phyloP scores from a whole-genome alignment of 73 alveolate species.

The Stentor coeruleus region DNA sequence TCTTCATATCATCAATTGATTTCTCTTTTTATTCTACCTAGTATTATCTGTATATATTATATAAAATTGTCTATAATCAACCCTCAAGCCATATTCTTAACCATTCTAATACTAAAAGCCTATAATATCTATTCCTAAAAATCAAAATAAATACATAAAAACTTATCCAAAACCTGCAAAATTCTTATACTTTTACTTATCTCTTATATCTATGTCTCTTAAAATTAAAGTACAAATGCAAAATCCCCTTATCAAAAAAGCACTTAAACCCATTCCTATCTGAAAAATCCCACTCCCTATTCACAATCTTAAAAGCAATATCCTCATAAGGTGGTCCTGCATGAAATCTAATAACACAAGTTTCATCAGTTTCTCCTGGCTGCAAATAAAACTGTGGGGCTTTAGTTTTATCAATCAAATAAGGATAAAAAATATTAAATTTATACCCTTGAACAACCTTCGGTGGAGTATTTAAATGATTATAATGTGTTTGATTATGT shows the following conservation, averaged over 20 bases:
- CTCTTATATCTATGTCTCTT: constrained; percentile 96
- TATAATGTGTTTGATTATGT: constrained; percentile 98
- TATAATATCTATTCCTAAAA: too few species aligned
- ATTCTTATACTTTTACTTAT: constrained; percentile 48
- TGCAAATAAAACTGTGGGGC: constrained; percentile 95
- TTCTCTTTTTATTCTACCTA: too few species aligned
- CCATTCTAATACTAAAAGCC: too few species aligned
- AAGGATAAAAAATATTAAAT: constrained; percentile 98
- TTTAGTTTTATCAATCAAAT: constrained; percentile 90
- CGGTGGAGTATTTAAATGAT: constrained; percentile 99
- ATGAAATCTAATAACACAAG: constrained; percentile 88
- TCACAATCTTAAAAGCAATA: constrained; percentile 96
- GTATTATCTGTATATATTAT: too few species aligned
- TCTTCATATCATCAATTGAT: too few species aligned
- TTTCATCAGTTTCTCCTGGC: constrained; percentile 59
- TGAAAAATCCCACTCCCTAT: constrained; percentile 99
- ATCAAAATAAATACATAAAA: too few species aligned
- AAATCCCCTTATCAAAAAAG: constrained; percentile 63
- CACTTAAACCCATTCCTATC: constrained; percentile 90
- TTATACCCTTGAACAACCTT: constrained; percentile 96
- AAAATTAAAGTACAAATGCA: constrained; percentile 96
- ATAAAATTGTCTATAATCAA: too few species aligned
- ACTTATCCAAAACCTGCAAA: too few species aligned
- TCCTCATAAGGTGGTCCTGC: constrained; percentile 99
- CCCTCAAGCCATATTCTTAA: too few species aligned